phyloP scores from a whole-genome alignment of 2,329 filamentous ascomycete species.

The Fusarium continuum region DNA sequence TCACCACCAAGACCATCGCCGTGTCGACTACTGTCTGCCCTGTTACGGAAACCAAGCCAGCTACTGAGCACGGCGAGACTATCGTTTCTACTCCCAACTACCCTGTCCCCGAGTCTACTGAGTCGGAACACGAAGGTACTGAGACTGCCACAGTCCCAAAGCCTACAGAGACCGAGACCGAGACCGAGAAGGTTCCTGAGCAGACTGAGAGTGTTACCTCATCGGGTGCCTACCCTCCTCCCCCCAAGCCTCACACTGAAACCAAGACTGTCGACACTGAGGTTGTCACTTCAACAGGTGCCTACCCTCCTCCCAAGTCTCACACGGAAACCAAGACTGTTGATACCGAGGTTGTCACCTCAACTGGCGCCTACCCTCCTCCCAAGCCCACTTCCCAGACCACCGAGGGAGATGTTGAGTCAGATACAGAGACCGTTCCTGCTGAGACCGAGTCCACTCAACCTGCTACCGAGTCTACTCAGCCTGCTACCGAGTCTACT shows the following conservation, averaged over 20 bases:
- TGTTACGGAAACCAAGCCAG: conserved; percentile 23
- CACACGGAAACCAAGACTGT: background rate
- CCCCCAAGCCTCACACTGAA: background rate
- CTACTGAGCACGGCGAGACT: conserved; percentile 15
- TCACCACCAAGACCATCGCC: conserved; percentile 38
- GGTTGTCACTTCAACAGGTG: background rate
- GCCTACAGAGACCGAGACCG: background rate
- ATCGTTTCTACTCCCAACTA: background rate
- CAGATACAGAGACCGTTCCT: background rate
- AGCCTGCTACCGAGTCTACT: background rate
- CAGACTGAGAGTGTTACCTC: background rate
- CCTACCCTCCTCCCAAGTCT: background rate
- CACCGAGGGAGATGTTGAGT: background rate
- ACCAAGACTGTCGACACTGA: background rate
- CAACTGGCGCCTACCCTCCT: conserved; percentile 9
- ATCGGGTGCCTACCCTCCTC: conserved; percentile 1
- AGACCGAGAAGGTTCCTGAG: conserved; percentile 1
- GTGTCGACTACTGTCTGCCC: conserved; percentile 39
- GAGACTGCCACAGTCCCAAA: conserved; percentile 3
- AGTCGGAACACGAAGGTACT: background rate
- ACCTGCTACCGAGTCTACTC: background rate
- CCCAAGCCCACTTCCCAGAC: conserved; percentile 9
- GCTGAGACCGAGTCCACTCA: background rate
- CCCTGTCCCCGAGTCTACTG: conserved; percentile 5
- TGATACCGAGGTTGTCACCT: background rate